A percentile compares a stretch with the other conserved stretches of the same genome.
These are phyloP conservation scores for Cyphellophora attinorum DNA, from an alignment of 2,329 filamentous ascomycete genomes.

Conservation along the genomic window DNA sequence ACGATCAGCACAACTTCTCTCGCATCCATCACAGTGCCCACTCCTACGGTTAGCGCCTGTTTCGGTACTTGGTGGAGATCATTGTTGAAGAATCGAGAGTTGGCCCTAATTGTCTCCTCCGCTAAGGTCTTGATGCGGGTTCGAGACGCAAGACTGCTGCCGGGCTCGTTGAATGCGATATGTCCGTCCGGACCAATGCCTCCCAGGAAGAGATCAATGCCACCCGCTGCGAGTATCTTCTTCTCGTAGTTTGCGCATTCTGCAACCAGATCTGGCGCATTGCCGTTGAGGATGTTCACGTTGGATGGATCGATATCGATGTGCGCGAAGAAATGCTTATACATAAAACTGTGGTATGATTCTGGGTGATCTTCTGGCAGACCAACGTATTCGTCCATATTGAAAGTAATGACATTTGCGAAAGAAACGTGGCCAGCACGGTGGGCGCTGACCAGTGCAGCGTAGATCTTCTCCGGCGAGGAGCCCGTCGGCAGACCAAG, in stretches of 20 bases:
- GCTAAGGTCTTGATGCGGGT: constrained; percentile 80
- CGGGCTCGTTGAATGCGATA: constrained; percentile 85
- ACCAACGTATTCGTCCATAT: constrained; percentile 88
- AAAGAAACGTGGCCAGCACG: constrained; percentile 59
- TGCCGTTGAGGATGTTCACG: constrained; percentile 77
- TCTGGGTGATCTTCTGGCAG: constrained; percentile 74
- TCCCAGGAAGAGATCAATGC: constrained; percentile 77
- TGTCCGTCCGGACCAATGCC: constrained; percentile 81
- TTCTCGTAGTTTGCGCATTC: constrained; percentile 75
- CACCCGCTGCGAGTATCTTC: constrained; percentile 62
- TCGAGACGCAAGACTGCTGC: constrained; percentile 64
- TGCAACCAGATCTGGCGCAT: constrained; percentile 62
- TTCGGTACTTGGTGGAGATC: constrained; percentile 65
- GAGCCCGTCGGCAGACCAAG: constrained; percentile 77
- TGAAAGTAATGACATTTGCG: constrained; percentile 82
- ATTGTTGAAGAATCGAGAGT: constrained; percentile 73
- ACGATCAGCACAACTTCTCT: constrained; percentile 76
- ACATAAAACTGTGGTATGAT: constrained; percentile 89
- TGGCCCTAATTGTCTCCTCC: constrained; percentile 78
- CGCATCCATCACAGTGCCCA: constrained; percentile 73
- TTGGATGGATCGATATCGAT: constrained; percentile 73
- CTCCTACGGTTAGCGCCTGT: constrained; percentile 76
- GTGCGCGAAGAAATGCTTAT: constrained; percentile 80
- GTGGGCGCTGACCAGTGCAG: constrained; percentile 53
- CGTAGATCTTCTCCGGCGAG: constrained; percentile 69